A percentile compares a stretch with the other conserved stretches of the same genome.
phyloP scores from a whole-genome alignment of 257 asterid species.

The Nicotiana tomentosiformis region DNA sequence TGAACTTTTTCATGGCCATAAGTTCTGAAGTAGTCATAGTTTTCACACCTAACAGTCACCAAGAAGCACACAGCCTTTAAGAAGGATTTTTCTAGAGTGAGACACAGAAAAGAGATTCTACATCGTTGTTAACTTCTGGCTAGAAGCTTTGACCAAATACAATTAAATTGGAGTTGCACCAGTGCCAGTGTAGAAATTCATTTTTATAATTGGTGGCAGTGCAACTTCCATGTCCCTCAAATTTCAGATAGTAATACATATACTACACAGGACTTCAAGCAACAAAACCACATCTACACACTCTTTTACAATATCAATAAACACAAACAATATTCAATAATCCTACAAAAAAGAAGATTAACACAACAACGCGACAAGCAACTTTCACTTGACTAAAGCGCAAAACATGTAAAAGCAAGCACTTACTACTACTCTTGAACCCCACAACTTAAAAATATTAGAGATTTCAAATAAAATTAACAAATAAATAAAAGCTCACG shows the following conservation, averaged over 20 bases:
- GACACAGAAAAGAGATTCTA: background rate
- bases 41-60: no score
- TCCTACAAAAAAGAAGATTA: background rate
- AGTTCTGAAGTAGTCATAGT: no score
- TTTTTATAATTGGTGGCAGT: background rate
- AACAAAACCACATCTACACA: background rate
- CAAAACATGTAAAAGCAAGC: background rate
- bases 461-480: background rate
- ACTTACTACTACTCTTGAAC: background rate
- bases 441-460: background rate
- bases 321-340: background rate
- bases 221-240: background rate
- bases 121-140: no score
- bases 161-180: no score
- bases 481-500: background rate
- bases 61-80: no score
- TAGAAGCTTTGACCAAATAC: no score
- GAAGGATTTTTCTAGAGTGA: no score
- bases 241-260: background rate
- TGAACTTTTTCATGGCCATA: no score
- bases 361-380: background rate
- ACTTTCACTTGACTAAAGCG: background rate
- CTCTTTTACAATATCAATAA: background rate
- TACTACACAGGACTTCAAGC: background rate
- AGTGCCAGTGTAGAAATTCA: background rate